Evolutionary conservation across 1,284 basidiomycete species (phyloP).

Genomic region (Cutaneotrichosporon sp.): DNA sequence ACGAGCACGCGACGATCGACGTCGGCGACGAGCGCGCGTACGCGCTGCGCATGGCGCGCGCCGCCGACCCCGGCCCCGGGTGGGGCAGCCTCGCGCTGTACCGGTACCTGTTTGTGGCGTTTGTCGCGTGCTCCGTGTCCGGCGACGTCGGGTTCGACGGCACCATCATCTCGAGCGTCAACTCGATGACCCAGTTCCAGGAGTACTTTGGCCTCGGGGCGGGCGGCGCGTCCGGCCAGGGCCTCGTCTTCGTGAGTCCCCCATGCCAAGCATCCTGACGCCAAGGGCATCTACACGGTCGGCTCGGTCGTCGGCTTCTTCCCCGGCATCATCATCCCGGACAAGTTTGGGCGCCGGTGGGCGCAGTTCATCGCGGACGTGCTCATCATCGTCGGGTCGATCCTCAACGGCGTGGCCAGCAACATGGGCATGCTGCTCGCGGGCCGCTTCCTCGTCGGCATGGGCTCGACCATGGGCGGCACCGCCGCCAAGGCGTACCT

Average conservation of each 20-base stretch:
- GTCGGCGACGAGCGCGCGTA: slow-evolving; percentile 29
- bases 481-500: slow-evolving; percentile 60
- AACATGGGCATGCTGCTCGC: slow-evolving; percentile 58
- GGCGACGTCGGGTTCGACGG: slow-evolving; percentile 59
- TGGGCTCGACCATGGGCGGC: slow-evolving; percentile 54
- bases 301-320: slow-evolving; percentile 50
- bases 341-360: slow-evolving; percentile 60
- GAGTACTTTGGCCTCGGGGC: slow-evolving; percentile 18
- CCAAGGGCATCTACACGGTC: slow-evolving; percentile 56
- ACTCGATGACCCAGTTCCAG: slow-evolving; percentile 57
- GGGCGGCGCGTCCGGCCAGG: slow-evolving; percentile 1
- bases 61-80: slow-evolving; percentile 57
- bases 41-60: slow-evolving; percentile 57
- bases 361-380: slow-evolving; percentile 61
- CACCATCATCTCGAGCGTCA: slow-evolving; percentile 62
- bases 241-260: slow-evolving; percentile 10
- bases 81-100: background rate
- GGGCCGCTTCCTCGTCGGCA: slow-evolving; percentile 58
- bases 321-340: slow-evolving; percentile 54
- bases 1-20: background rate
- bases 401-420: slow-evolving; percentile 58
- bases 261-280: background rate
- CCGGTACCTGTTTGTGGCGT: background rate
- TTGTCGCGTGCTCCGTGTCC: slow-evolving; percentile 4
- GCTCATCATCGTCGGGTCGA: slow-evolving; percentile 57